Percentiles rank a stretch among this genome's conserved stretches.
These are phyloP conservation scores for Cyberlindnera euphorbiiphila DNA, from an alignment of 805 yeast genomes.

Conservation along the genomic window DNA sequence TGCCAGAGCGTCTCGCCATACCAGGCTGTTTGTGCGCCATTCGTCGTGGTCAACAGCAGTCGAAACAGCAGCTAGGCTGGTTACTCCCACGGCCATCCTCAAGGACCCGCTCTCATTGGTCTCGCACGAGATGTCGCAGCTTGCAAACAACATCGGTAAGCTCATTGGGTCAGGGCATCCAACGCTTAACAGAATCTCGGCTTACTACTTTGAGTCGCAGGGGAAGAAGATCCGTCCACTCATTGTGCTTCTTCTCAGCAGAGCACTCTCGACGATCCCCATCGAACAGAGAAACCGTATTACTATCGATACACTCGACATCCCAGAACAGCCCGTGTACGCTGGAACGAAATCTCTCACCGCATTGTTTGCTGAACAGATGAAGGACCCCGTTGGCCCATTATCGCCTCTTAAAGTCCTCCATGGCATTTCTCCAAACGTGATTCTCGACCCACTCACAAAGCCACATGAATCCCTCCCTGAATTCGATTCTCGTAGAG, in stretches of 20 bases:
- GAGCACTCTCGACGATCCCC: slow-evolving; percentile 78
- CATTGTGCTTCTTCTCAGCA: slow-evolving; percentile 76
- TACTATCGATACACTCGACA: slow-evolving; percentile 59
- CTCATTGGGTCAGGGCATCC: slow-evolving; percentile 94
- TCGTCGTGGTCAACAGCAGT: slow-evolving; percentile 53
- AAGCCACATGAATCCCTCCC: slow-evolving; percentile 75
- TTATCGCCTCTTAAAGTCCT: slow-evolving; percentile 79
- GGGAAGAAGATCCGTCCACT: slow-evolving; percentile 95
- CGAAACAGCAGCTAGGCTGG: slow-evolving; percentile 69
- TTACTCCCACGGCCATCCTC: slow-evolving; percentile 55
- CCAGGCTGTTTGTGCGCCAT: slow-evolving; percentile 1
- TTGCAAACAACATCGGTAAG: slow-evolving; percentile 82
- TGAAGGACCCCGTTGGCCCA: slow-evolving; percentile 42
- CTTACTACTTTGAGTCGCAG: slow-evolving; percentile 92
- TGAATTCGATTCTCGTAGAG: slow-evolving; percentile 51
- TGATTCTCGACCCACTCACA: slow-evolving; percentile 77
- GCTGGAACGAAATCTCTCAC: slow-evolving; percentile 52
- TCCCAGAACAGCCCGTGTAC: slow-evolving; percentile 59
- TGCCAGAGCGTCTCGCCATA: background rate
- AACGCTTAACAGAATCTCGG: slow-evolving; percentile 83
- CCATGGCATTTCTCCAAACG: slow-evolving; percentile 87
- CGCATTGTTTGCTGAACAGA: slow-evolving; percentile 41
- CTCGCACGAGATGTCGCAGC: slow-evolving; percentile 84
- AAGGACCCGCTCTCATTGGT: slow-evolving; percentile 89
- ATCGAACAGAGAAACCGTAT: slow-evolving; percentile 59